Conservation (phyloP, 768 basidiomycete genomes). For the Rhodocollybia butyracea region DNA sequence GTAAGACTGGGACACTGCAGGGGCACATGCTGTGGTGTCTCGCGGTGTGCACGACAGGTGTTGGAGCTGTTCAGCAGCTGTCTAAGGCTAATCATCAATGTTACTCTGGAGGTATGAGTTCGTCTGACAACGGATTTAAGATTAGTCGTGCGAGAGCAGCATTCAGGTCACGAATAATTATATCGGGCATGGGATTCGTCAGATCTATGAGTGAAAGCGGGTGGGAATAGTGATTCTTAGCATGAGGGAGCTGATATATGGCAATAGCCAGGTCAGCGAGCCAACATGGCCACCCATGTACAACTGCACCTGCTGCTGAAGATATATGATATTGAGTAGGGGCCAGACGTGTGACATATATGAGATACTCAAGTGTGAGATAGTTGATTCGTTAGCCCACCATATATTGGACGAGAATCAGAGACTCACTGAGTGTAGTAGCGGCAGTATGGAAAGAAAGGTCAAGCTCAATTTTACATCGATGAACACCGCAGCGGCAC, state of each 20-base stretch:
- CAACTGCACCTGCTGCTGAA: not conserved
- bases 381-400: too few species aligned
- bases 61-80: not conserved
- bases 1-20: not conserved
- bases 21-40: not conserved
- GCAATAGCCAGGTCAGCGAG: not conserved
- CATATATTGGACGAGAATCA: too few species aligned
- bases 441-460: too few species aligned
- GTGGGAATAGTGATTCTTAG: not conserved
- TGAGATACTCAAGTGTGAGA: conserved; percentile 12
- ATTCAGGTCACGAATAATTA: too few species aligned
- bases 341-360: not conserved
- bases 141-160: too few species aligned
- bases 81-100: not conserved
- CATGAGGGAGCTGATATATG: not conserved
- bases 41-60: not conserved
- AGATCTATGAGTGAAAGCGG: not conserved
- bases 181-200: not conserved
- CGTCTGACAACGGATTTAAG: not conserved
- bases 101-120: not conserved
- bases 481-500: too few species aligned
- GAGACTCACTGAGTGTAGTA: too few species aligned
- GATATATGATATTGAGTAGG: not conserved
- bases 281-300: not conserved
- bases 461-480: too few species aligned